Evolutionary conservation across 805 yeast genomes (phyloP), one percentile per base, ranked within the genome.

Genomic region (Metschnikowia peoriensis): DNA sequence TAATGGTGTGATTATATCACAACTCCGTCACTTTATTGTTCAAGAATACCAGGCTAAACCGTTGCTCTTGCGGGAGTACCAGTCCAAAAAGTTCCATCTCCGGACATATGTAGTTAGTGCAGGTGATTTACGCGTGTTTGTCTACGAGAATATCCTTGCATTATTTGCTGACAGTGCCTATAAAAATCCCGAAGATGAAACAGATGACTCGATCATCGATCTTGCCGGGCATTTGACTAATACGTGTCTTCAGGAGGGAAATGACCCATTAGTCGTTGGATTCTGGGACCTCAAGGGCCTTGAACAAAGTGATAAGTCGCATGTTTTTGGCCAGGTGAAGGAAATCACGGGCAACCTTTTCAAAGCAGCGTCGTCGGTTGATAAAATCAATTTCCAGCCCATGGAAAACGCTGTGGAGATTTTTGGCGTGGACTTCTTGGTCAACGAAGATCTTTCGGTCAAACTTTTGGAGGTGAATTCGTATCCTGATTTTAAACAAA

Each of bases 401-500:
- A 64, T 92, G 53, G 69, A 72, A 1, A 90, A 90, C 67, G 93
- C 96, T 0, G 81, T 89, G 64, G 99, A 94, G 67, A 77, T 89
- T 7, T 94, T 79, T 65, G 99, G 99, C 0, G 75, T 94, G 14
- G 99, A 94, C 66, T 92, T 91, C 67, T 68, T 94, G 50, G 88
- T 94, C 15, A 85, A 83, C 60, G 71, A 69, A 1, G 72, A 81
- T 32, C 64, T 68, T 22, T 66, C 76, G 12, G 93, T 88, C 2
- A 77, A 75, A 43, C 65, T 94, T 28, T 70, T 93, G 41, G 98
- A 94, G 67, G 89, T 91, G 43, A 94, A 94, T 63, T 86, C 98
- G 14, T 94, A 86, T 64, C 99, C 99, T 1, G 99, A 94, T 66
- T 94, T 94, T 72, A 91, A 90, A 63, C 99, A 94, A 70, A 94